phyloP scores from a whole-genome alignment of 1,284 basidiomycete genomes.

The Phenoliferia sp. region DNA sequence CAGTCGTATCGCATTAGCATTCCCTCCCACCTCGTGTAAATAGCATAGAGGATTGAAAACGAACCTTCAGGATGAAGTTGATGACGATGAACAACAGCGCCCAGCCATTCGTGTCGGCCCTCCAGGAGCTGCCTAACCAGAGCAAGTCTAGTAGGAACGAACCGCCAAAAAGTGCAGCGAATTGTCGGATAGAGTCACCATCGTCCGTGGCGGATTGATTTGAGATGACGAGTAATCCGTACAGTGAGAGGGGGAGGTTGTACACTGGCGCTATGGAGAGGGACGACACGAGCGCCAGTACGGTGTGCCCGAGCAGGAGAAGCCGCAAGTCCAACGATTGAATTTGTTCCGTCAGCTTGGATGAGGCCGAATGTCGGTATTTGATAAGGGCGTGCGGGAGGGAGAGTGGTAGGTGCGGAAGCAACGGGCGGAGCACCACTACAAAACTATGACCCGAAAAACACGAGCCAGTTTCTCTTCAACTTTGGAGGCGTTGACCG shows the following conservation, averaged over 20 bases:
- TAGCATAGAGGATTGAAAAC: background rate
- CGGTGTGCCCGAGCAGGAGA: slow-evolving; percentile 13
- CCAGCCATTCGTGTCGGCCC: background rate
- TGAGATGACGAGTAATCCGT: slow-evolving; percentile 19
- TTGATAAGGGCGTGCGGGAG: no score
- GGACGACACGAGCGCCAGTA: slow-evolving; percentile 13
- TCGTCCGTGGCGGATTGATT: background rate
- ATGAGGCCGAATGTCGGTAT: background rate
- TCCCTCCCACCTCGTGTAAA: no score
- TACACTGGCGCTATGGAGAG: slow-evolving; percentile 18
- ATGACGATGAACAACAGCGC: slow-evolving; percentile 15
- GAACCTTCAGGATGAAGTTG: slow-evolving; percentile 28
- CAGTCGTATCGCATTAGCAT: rapidly evolving
- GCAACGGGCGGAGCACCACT: no score
- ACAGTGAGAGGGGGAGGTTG: slow-evolving; percentile 24
- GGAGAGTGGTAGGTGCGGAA: no score
- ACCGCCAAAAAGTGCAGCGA: slow-evolving; percentile 10
- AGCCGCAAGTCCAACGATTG: slow-evolving; percentile 6
- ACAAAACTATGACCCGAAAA: background rate
- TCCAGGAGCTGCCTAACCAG: slow-evolving; percentile 9
- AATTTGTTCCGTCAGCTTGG: background rate
- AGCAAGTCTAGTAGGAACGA: slow-evolving; percentile 17
- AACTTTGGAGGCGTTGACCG: background rate
- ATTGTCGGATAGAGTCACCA: slow-evolving; percentile 13
- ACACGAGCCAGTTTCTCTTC: background rate